phyloP scores from a whole-genome alignment of 371 early-diverging fungal species.

The Enteropsectra breve region DNA sequence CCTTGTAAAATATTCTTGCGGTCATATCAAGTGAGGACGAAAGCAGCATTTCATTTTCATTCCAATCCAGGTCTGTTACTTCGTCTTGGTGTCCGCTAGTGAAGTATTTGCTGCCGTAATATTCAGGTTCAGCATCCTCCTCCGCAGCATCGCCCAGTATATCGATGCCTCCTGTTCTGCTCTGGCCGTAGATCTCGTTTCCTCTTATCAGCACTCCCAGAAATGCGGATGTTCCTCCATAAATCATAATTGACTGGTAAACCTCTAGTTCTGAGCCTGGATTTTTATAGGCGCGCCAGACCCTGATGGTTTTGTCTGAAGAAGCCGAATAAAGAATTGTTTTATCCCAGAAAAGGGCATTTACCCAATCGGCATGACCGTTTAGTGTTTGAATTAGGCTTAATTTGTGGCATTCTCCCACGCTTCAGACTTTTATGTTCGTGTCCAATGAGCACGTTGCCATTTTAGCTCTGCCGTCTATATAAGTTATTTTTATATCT shows the following conservation, averaged over 20 bases:
- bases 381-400: conserved; percentile 33
- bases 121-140: background rate
- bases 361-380: conserved; percentile 51
- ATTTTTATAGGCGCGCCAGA: conserved; percentile 26
- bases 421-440: conserved; percentile 44
- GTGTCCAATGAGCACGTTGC: conserved; percentile 41
- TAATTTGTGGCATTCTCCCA: conserved; percentile 9
- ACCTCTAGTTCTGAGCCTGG: conserved; percentile 14
- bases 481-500: conserved; percentile 9
- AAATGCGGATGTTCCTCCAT: conserved; percentile 30
- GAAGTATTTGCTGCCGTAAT: conserved; percentile 15
- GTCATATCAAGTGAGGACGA: conserved; percentile 46
- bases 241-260: background rate
- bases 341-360: conserved; percentile 28
- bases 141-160: background rate
- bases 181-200: conserved; percentile 32
- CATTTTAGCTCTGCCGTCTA: conserved; percentile 24
- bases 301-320: conserved; percentile 37
- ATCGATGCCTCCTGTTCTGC: conserved; percentile 42
- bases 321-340: conserved; percentile 29
- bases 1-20: conserved; percentile 43
- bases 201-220: conserved; percentile 16
- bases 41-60: conserved; percentile 22
- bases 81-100: conserved; percentile 42
- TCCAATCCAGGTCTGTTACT: conserved; percentile 42